These are phyloP conservation scores for Wallacemonas sp. DNA, from an alignment of 208 protist genomes.

Conservation along the genomic window DNA sequence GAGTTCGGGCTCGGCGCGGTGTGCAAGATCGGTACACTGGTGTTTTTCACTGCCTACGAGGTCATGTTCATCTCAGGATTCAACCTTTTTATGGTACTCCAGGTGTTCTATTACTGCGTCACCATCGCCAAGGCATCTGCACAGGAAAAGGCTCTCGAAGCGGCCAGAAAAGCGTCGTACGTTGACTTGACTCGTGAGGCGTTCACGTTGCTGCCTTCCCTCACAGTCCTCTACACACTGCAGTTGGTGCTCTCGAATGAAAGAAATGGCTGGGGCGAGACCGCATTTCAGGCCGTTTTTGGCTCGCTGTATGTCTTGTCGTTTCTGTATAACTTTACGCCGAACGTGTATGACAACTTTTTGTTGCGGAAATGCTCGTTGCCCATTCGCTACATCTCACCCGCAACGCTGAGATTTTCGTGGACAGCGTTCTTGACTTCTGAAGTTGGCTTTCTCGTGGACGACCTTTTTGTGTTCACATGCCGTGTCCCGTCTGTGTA, in stretches of 20 bases:
- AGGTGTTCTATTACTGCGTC: conserved; percentile 61
- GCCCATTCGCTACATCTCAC: conserved; percentile 49
- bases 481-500: conserved; percentile 62
- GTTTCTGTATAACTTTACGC: conserved; percentile 69
- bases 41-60: conserved; percentile 68
- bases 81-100: conserved; percentile 49
- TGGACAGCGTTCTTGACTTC: conserved; percentile 28
- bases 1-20: conserved; percentile 22
- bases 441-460: conserved; percentile 65
- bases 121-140: conserved; percentile 45
- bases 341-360: conserved; percentile 84
- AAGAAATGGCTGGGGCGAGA: conserved; percentile 22
- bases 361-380: conserved; percentile 70
- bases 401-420: conserved; percentile 16
- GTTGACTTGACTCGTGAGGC: conserved; percentile 62
- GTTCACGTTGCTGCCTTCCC: conserved; percentile 30
- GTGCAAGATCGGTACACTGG: conserved; percentile 46
- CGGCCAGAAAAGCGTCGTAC: conserved; percentile 53
- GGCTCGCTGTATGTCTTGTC: conserved; percentile 68
- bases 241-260: conserved; percentile 5
- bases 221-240: conserved; percentile 24
- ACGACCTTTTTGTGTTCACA: conserved; percentile 89
- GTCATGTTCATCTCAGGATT: conserved; percentile 59
- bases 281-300: conserved; percentile 50
- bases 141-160: conserved; percentile 30